Conservation (phyloP, 805 yeast species). For the Yarrowia bubula region DNA sequence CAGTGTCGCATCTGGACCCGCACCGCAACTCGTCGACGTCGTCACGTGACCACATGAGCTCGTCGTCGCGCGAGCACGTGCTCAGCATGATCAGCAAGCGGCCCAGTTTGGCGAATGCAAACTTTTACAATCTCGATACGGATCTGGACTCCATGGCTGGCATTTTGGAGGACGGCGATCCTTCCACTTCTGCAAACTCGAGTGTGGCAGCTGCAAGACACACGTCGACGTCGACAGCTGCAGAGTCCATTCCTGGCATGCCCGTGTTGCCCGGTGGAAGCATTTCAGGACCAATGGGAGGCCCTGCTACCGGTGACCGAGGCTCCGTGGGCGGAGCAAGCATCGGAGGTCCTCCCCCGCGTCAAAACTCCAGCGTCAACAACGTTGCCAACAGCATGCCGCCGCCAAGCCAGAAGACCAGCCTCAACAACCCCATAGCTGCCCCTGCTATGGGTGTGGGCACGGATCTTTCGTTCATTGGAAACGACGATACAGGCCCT, state of each 20-base stretch:
- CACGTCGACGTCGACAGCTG: conserved; percentile 1
- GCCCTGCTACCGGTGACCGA: conserved; percentile 23
- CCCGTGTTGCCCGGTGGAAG: conserved; percentile 24
- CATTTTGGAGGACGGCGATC: conserved; percentile 39
- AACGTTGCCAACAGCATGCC: background rate
- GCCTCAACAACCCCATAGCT: background rate
- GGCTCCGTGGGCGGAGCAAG: too few relatives aligned
- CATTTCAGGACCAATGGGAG: conserved; percentile 5
- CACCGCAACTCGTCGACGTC: background rate
- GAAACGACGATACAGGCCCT: conserved; percentile 22
- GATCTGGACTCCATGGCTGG: conserved; percentile 53
- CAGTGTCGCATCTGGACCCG: conserved; percentile 18
- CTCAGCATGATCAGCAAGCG: conserved; percentile 17
- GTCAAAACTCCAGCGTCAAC: background rate
- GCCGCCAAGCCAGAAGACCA: background rate
- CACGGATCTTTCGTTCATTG: conserved; percentile 28
- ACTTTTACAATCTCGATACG: conserved; percentile 43
- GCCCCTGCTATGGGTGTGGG: conserved; percentile 26
- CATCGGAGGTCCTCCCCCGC: too few relatives aligned
- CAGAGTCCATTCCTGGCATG: conserved; percentile 23
- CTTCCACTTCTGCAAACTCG: background rate
- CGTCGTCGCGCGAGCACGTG: conserved; percentile 16
- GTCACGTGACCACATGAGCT: background rate
- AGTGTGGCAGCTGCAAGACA: background rate
- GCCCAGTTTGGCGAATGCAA: conserved; percentile 1